Evolutionary conservation across 2,329 filamentous ascomycete species (phyloP).

Genomic region (Periconia sp.): DNA sequence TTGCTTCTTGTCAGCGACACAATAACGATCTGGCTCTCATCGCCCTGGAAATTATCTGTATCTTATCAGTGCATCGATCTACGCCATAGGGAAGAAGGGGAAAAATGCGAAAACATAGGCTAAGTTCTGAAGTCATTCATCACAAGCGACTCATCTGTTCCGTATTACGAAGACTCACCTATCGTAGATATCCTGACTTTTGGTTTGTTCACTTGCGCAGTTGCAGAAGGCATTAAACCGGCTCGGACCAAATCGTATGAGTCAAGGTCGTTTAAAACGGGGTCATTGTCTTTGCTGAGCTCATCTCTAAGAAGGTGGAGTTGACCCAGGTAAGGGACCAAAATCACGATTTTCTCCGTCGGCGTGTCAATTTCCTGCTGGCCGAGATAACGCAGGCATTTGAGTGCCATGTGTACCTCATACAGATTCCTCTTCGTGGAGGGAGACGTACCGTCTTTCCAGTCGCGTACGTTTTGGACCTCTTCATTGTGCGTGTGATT

Average conservation of each 20-base stretch:
- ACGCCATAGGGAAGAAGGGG: background rate
- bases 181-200: slow-evolving; percentile 68
- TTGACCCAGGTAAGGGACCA: slow-evolving; percentile 75
- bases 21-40: slow-evolving; percentile 74
- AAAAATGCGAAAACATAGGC: too few relatives aligned
- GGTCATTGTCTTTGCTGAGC: slow-evolving; percentile 61
- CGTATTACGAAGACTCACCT: too few relatives aligned
- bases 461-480: slow-evolving; percentile 48
- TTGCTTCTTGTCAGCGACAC: slow-evolving; percentile 70
- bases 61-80: background rate
- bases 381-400: slow-evolving; percentile 65
- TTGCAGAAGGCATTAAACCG: slow-evolving; percentile 60
- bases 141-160: too few relatives aligned
- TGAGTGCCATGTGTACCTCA: slow-evolving; percentile 68
- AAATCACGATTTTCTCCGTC: slow-evolving; percentile 64
- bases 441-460: slow-evolving; percentile 52
- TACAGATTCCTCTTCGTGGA: slow-evolving; percentile 65
- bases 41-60: slow-evolving; percentile 73
- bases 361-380: slow-evolving; percentile 66
- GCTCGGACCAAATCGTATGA: slow-evolving; percentile 63
- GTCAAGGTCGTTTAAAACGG: slow-evolving; percentile 69
- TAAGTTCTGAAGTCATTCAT: too few relatives aligned
- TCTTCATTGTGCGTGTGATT: slow-evolving; percentile 62
- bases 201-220: slow-evolving; percentile 54
- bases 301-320: slow-evolving; percentile 59